Percentiles rank a stretch among this genome's conserved stretches.
Conservation (phyloP, 352 stramenopile species). For the Phytophthora crassamura region DNA sequence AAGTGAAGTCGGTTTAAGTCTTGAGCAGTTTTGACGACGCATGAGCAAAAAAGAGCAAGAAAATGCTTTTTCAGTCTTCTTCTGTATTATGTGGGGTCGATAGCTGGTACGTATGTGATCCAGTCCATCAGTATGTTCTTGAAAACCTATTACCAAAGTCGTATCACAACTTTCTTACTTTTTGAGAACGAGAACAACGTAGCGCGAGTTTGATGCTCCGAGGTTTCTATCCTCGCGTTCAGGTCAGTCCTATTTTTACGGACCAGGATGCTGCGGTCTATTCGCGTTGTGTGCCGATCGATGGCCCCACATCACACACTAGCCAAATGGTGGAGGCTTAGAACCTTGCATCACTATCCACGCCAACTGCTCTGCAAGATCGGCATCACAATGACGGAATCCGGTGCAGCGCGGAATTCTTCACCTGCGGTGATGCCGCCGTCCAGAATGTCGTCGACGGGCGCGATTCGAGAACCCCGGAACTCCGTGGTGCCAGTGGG, state of each 20-base stretch:
- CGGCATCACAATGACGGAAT: constrained; percentile 12
- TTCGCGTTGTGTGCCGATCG: background rate
- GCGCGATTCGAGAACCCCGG: constrained; percentile 12
- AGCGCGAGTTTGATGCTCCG: too few species aligned
- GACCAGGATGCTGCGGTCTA: constrained; percentile 11
- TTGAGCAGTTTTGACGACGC: too few species aligned
- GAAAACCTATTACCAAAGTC: too few species aligned
- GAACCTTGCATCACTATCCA: background rate
- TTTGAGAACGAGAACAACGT: too few species aligned
- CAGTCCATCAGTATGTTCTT: too few species aligned
- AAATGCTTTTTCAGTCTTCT: too few species aligned
- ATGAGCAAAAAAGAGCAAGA: too few species aligned
- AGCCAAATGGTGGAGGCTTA: constrained; percentile 4
- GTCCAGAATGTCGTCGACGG: constrained; percentile 22
- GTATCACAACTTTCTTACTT: too few species aligned
- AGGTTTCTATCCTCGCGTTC: too few species aligned
- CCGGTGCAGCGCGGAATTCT: constrained; percentile 2
- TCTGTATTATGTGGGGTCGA: too few species aligned
- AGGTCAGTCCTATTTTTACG: constrained; percentile 18
- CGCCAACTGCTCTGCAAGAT: background rate
- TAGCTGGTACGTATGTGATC: too few species aligned
- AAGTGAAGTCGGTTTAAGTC: background rate
- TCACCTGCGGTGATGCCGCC: constrained; percentile 1
- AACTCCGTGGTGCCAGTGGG: constrained; percentile 2
- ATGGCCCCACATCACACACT: background rate